Evolutionary conservation across 371 early-diverging fungal genomes (phyloP).

Genomic region (Cladochytrium tenue): DNA sequence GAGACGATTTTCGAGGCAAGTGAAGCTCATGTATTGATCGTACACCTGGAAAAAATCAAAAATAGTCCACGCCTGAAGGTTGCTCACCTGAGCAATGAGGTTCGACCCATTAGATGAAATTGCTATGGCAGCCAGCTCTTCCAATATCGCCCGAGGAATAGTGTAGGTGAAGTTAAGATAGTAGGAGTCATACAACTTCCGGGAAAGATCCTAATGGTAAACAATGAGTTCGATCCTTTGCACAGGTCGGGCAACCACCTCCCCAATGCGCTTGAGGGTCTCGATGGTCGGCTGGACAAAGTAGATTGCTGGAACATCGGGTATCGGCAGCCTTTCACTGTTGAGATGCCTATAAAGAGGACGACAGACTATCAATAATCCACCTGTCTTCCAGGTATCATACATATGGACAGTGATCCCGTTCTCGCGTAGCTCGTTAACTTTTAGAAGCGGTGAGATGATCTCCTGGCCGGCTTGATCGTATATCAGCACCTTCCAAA

Average conservation of each 20-base stretch:
- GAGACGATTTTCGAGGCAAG: constrained; percentile 89
- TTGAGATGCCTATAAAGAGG: constrained; percentile 52
- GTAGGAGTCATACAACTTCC: constrained; percentile 89
- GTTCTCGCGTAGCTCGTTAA: constrained; percentile 95
- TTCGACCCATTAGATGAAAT: constrained; percentile 71
- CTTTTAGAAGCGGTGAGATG: constrained; percentile 94
- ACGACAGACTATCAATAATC: background rate
- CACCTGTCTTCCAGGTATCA: constrained; percentile 1
- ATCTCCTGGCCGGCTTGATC: constrained; percentile 93
- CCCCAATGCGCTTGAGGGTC: constrained; percentile 75
- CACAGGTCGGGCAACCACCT: constrained; percentile 48
- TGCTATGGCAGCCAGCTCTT: constrained; percentile 85
- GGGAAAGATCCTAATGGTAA: constrained; percentile 76
- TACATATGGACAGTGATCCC: constrained; percentile 99
- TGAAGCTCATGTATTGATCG: constrained; percentile 95
- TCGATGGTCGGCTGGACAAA: constrained; percentile 91
- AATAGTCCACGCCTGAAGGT: background rate
- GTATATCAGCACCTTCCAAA: constrained; percentile 98
- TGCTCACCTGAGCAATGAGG: constrained; percentile 72
- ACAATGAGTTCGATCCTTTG: background rate
- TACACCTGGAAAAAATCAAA: constrained; percentile 61
- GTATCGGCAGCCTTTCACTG: constrained; percentile 80
- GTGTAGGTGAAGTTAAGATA: constrained; percentile 93
- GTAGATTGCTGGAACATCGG: constrained; percentile 97
- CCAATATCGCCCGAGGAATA: constrained; percentile 86